Conservation (phyloP, 768 basidiomycete species). For the Termitomyces sp. region DNA sequence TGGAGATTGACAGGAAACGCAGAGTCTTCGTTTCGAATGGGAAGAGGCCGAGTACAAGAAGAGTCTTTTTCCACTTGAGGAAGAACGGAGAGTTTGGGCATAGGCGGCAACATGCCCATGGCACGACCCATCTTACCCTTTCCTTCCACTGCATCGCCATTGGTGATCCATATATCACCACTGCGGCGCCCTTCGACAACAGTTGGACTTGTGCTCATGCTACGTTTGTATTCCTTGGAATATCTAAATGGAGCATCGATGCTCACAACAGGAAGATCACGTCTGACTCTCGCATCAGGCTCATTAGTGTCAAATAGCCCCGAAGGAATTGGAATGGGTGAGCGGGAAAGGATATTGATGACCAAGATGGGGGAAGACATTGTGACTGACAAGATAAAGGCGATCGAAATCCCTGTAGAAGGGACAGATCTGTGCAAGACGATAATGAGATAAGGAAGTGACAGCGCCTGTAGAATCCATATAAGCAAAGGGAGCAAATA, state of each 20-base stretch:
- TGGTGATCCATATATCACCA: constrained; percentile 70
- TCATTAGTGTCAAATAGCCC: constrained; percentile 55
- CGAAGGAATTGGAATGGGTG: constrained; percentile 62
- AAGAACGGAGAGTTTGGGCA: constrained; percentile 65
- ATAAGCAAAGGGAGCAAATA: not conserved
- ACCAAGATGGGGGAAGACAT: constrained; percentile 64
- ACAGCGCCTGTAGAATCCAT: constrained; percentile 38
- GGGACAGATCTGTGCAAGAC: constrained; percentile 32
- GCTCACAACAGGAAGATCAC: constrained; percentile 38
- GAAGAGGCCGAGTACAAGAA: constrained; percentile 53
- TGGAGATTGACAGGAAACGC: constrained; percentile 39
- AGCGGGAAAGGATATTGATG: constrained; percentile 53
- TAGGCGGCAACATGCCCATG: constrained; percentile 55
- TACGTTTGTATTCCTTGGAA: constrained; percentile 59
- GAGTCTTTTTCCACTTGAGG: constrained; percentile 47
- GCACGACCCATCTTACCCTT: constrained; percentile 58
- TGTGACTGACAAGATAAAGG: constrained; percentile 61
- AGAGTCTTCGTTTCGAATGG: constrained; percentile 48
- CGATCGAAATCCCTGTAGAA: constrained; percentile 36
- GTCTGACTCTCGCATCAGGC: constrained; percentile 35
- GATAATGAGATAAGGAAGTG: constrained; percentile 57
- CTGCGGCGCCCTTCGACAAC: constrained; percentile 68
- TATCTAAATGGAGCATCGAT: constrained; percentile 35
- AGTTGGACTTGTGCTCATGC: constrained; percentile 57
- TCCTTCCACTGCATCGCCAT: constrained; percentile 68